Evolutionary conservation across 2,329 filamentous ascomycete species (phyloP).

Genomic region (Bipolaris gigantea): DNA sequence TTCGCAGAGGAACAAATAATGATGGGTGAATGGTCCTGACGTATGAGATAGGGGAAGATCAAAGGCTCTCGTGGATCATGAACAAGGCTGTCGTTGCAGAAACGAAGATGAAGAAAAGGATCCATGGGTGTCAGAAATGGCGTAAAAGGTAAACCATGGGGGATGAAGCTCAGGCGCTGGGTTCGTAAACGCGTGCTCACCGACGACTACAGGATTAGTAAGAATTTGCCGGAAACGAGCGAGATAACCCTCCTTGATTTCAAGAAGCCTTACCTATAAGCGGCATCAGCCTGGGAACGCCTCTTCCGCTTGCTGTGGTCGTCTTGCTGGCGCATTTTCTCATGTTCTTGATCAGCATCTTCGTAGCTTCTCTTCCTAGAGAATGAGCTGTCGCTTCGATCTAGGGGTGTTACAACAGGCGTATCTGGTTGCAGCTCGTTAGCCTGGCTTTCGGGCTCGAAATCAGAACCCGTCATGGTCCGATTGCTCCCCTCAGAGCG

Average conservation of each 20-base stretch:
- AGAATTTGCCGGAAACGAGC: constrained; percentile 1
- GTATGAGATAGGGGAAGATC: background rate
- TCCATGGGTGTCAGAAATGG: background rate
- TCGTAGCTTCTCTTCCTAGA: constrained; percentile 44
- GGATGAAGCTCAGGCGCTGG: background rate
- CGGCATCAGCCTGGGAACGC: constrained; percentile 40
- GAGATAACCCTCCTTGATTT: background rate
- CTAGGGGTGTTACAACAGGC: constrained; percentile 21
- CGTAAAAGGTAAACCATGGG: background rate
- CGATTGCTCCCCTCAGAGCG: constrained; percentile 40
- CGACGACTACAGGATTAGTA: constrained; percentile 16
- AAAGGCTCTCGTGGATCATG: background rate
- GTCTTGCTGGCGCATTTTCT: constrained; percentile 39
- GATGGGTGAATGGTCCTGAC: background rate
- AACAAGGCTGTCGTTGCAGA: background rate
- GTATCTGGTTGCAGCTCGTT: constrained; percentile 16
- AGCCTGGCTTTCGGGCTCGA: constrained; percentile 30
- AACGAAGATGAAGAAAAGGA: background rate
- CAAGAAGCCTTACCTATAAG: constrained; percentile 36
- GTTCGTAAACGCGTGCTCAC: constrained; percentile 3
- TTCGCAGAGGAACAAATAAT: background rate
- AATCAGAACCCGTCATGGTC: constrained; percentile 42
- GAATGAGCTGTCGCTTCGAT: constrained; percentile 38
- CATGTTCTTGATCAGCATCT: constrained; percentile 38
- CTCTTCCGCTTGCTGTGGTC: constrained; percentile 43